Conservation (phyloP, 2,329 filamentous ascomycete species). For the Aspergillus transmontanensis region DNA sequence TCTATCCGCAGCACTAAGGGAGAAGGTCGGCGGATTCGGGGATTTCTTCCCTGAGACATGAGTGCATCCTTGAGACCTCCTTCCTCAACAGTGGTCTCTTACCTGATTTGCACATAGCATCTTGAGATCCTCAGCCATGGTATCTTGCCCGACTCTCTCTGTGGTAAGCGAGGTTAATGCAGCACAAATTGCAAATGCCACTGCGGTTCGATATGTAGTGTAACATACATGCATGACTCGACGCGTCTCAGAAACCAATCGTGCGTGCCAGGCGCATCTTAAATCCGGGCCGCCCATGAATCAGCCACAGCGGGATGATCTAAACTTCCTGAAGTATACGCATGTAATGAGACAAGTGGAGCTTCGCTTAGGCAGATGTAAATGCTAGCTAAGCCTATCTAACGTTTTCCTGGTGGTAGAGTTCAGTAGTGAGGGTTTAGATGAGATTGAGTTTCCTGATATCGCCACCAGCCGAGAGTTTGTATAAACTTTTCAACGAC, state of each 20-base stretch:
- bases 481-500: background rate
- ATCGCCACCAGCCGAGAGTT: background rate
- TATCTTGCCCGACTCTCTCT: too few relatives aligned
- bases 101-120: background rate
- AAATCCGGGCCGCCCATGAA: background rate
- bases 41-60: background rate
- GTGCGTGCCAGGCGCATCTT: background rate
- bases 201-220: too few relatives aligned
- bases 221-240: background rate
- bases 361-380: background rate
- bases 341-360: background rate
- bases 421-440: background rate
- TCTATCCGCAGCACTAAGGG: too few relatives aligned
- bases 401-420: background rate
- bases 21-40: too few relatives aligned
- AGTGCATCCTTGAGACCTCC: background rate
- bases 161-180: too few relatives aligned
- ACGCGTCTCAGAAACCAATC: background rate
- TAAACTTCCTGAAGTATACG: background rate
- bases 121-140: too few relatives aligned
- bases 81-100: background rate
- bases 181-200: too few relatives aligned
- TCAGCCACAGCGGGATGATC: background rate
- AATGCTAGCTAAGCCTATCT: background rate
- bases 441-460: background rate